Evolutionary conservation across 495 filamentous ascomycete species (phyloP), one percentile per base, ranked within the genome.

Genomic region (Tuber magnatum): DNA sequence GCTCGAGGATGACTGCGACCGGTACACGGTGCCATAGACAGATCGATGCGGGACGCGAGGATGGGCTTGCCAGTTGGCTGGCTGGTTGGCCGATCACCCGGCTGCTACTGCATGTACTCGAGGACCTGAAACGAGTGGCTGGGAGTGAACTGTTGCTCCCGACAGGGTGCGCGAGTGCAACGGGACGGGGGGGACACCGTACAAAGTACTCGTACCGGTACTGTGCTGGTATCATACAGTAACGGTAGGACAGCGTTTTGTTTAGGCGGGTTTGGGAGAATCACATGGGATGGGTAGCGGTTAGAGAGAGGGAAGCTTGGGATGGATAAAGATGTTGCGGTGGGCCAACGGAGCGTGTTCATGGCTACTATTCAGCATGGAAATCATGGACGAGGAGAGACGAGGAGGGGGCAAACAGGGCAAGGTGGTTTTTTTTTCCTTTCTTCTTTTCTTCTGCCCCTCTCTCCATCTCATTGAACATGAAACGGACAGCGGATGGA

Each of bases 71-170:
- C 51, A 61, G 51, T 61, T 61, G n/a, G 51, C 51, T 61, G 51
- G 51, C 51, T 12, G 51, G 51, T n/a, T 12, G 39, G 39, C 3
- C 39, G 51, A 28, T 61, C 51, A 28, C n/a, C 51, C 51, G 51
- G 51, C 51, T 61, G 51, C 28, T 28, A n/a, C 51, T 61, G 51
- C 51, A 61, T 61, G 51, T 32, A 28, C n/a, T n/a, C n/a, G n/a
- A n/a, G n/a, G n/a, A n/a, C 51, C 51, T 61, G 51, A 61, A 61
- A 61, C 51, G 51, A 61, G n/a, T 61, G 51, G 48, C 10, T 61
- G 51, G n/a, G 51, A 28, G n/a, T 61, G 51, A 61, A 61, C 51
- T 61, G n/a, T 61, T 61, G n/a, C 51, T 61, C 10, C 10, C 14
- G n/a, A 61, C 51, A n/a, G 10, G 24, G 51, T 14, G 9, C 24